Base-by-base conservation (phyloP, 164 flowering plant genomes). In the Brasenia schreberi region DNA sequence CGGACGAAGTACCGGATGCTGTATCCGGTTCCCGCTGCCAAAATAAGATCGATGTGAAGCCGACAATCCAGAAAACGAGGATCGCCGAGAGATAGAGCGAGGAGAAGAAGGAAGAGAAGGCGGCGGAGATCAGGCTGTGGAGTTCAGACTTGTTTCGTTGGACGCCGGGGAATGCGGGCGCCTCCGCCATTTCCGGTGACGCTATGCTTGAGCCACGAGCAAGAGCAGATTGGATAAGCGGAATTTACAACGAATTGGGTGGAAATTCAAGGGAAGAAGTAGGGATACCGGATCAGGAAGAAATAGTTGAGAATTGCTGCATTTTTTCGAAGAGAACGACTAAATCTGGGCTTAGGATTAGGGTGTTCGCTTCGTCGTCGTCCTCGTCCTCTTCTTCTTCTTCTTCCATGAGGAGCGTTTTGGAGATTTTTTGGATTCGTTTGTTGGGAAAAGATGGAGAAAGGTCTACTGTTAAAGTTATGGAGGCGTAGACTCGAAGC, bases 51-150 rank as follows among this genome's bases (percentile, higher is more conserved):
- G 90, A 77, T 12, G 68, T 77, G 63, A 94, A 78, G 1, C 79
- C 87, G 4, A 81, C 72, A 74, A 88, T 75, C 91, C 93, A 89
- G 1, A 89, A 72, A 14, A 81, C 71, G 0, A 81, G 53, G 68
- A 91, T 78, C 23, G 88, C 53, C 2, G 53, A 45, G 53, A 7
- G 12, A 6, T 45, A 45, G 53, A 1, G 53, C 11, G 53, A 45
- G 0, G 53, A 7, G 12, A 45, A 12, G 53, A 45, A 45, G 53
- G 53, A 45, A 45, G 12, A 1, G 53, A 12, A 45, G 53, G 53
- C 53, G 5, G 53, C 53, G 1, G 53, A 45, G 53, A 45, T 45
- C 53, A 7, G 53, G 53, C 53, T 3, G 53, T 45, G 53, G 12
- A 45, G 53, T 12, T 45, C 53, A 7, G 53, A 45, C 53, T 45